Percentiles rank a stretch among this genome's conserved stretches.
Conservation (phyloP, 1,139 yeast genomes). For the Yamadazyma sp. region DNA sequence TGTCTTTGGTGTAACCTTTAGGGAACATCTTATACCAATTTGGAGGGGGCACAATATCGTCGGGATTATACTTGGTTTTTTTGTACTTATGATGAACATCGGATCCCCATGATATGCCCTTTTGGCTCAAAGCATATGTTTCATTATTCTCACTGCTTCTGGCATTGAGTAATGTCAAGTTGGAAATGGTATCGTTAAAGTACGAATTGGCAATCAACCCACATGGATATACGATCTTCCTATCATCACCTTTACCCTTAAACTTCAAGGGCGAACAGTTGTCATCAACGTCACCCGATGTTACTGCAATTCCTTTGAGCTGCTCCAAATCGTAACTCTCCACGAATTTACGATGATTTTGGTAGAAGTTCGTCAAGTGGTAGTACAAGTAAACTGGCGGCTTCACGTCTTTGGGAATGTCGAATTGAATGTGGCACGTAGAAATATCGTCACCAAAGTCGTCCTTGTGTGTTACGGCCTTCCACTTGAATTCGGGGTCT, state of each 20-base stretch:
- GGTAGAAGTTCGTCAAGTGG: constrained; percentile 70
- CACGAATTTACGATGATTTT: constrained; percentile 77
- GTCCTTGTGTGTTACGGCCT: constrained; percentile 33
- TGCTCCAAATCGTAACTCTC: constrained; percentile 68
- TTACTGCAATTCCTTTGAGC: constrained; percentile 60
- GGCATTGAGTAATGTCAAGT: constrained; percentile 47
- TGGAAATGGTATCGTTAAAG: constrained; percentile 80
- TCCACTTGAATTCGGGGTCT: constrained; percentile 58
- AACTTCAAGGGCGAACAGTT: constrained; percentile 63
- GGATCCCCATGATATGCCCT: constrained; percentile 84
- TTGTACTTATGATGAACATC: constrained; percentile 72
- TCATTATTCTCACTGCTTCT: constrained; percentile 38
- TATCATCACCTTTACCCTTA: constrained; percentile 31
- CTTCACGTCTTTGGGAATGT: constrained; percentile 55
- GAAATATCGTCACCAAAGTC: constrained; percentile 35
- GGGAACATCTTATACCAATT: constrained; percentile 87
- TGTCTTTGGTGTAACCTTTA: constrained; percentile 82
- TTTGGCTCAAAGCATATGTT: constrained; percentile 62
- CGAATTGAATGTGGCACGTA: constrained; percentile 58
- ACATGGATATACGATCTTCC: constrained; percentile 72
- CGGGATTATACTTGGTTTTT: constrained; percentile 68
- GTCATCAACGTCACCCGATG: constrained; percentile 41
- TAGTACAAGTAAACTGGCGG: constrained; percentile 69
- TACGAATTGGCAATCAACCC: constrained; percentile 92
- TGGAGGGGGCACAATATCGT: constrained; percentile 91